Conservation (phyloP, 2,329 filamentous ascomycete genomes). For the Shiraia bambusicola region DNA sequence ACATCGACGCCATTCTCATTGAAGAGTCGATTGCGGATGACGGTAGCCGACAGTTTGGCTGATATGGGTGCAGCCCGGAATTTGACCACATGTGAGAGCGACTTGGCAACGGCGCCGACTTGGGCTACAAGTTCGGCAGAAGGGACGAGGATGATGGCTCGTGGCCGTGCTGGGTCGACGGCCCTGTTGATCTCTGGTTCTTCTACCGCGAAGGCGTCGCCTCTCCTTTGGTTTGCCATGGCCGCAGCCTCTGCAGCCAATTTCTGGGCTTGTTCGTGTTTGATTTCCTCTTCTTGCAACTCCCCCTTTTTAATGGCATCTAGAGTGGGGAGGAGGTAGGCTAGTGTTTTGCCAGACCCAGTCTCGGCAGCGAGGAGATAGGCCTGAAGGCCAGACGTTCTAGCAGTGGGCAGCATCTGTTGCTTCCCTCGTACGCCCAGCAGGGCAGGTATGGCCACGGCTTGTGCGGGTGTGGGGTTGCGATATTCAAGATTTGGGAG, state of each 20-base stretch:
- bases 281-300: slow-evolving; percentile 52
- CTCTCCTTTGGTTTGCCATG: slow-evolving; percentile 26
- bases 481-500: slow-evolving; percentile 74
- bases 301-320: slow-evolving; percentile 78
- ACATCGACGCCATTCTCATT: slow-evolving; percentile 79
- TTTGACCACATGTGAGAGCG: slow-evolving; percentile 80
- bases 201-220: slow-evolving; percentile 62
- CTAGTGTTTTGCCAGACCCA: slow-evolving; percentile 93
- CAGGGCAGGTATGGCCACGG: slow-evolving; percentile 81
- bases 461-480: slow-evolving; percentile 84
- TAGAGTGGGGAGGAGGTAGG: slow-evolving; percentile 82
- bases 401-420: slow-evolving; percentile 31
- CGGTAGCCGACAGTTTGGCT: slow-evolving; percentile 70
- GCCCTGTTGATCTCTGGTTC: slow-evolving; percentile 57
- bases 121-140: slow-evolving; percentile 90
- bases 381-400: slow-evolving; percentile 53
- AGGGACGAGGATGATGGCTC: slow-evolving; percentile 83
- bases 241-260: slow-evolving; percentile 53
- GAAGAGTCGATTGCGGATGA: slow-evolving; percentile 85
- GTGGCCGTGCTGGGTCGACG: slow-evolving; percentile 75
- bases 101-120: slow-evolving; percentile 78
- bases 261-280: slow-evolving; percentile 53
- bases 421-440: slow-evolving; percentile 57
- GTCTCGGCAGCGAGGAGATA: slow-evolving; percentile 94
- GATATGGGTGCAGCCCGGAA: slow-evolving; percentile 84